Conservation (phyloP, 2,329 filamentous ascomycete species). For the Dothiorella sarmentorum region DNA sequence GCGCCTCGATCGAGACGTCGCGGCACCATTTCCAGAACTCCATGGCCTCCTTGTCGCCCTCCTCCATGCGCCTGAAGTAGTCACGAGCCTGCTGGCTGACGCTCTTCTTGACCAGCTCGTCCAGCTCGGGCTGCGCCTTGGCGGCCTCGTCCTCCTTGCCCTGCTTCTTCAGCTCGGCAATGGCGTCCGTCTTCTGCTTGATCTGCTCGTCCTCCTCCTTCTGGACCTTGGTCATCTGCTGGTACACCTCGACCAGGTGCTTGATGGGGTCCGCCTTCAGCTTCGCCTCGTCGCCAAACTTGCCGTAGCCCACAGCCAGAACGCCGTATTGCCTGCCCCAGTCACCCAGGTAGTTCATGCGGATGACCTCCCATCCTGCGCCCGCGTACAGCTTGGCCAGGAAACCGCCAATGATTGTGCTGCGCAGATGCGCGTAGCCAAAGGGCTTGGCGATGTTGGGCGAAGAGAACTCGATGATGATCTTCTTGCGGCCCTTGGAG, state of each 20-base stretch:
- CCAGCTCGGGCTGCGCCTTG: constrained; percentile 29
- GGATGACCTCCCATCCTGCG: constrained; percentile 67
- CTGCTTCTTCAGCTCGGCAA: constrained; percentile 28
- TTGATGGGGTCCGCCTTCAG: constrained; percentile 72
- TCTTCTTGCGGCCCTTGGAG: constrained; percentile 59
- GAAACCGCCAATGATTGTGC: constrained; percentile 73
- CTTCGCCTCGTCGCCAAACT: constrained; percentile 70
- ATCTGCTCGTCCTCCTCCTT: constrained; percentile 63
- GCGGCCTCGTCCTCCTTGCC: constrained; percentile 27
- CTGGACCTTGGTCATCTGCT: constrained; percentile 65
- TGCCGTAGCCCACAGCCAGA: constrained; percentile 69
- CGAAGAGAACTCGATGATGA: constrained; percentile 78
- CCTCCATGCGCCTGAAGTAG: constrained; percentile 67
- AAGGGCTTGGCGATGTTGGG: constrained; percentile 86
- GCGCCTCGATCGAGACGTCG: constrained; percentile 61
- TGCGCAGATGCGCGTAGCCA: constrained; percentile 70
- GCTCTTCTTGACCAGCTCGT: constrained; percentile 32
- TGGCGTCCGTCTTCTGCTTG: constrained; percentile 48
- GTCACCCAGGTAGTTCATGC: constrained; percentile 74
- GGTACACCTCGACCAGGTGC: constrained; percentile 79
- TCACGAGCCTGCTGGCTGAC: constrained; percentile 71
- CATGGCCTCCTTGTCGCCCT: constrained; percentile 57
- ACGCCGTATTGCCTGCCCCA: constrained; percentile 75
- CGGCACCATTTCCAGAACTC: constrained; percentile 62
- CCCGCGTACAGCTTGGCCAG: constrained; percentile 65